These are phyloP conservation scores for Blastomyces gilchristii DNA, from an alignment of 2,329 filamentous ascomycete genomes.

Conservation along the genomic window DNA sequence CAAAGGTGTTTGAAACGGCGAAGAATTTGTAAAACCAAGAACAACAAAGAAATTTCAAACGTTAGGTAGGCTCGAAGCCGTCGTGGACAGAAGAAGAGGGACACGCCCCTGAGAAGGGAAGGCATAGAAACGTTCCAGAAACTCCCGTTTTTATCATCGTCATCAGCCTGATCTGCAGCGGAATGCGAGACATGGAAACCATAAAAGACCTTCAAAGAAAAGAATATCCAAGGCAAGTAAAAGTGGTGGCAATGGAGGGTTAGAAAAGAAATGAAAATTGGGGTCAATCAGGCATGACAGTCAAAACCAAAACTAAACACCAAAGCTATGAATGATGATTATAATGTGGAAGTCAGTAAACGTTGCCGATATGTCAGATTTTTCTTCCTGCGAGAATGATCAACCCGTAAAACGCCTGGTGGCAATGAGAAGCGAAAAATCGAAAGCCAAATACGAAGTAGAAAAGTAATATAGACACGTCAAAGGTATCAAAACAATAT, in stretches of 20 bases:
- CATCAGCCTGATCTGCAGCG: background rate
- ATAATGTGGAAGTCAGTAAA: background rate
- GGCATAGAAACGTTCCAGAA: background rate
- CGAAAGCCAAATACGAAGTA: background rate
- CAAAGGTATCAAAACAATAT: background rate
- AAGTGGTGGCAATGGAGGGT: background rate
- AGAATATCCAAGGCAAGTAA: background rate
- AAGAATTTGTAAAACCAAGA: background rate
- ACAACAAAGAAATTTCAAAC: background rate
- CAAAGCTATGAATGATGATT: constrained; percentile 7
- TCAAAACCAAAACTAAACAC: constrained; percentile 3
- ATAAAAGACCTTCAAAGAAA: background rate
- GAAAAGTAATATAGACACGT: background rate
- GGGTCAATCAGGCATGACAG: constrained; percentile 1
- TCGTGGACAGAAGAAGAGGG: background rate
- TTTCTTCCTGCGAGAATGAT: background rate
- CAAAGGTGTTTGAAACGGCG: background rate
- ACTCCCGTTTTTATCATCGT: constrained; percentile 1
- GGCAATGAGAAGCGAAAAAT: background rate
- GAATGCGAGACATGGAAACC: background rate
- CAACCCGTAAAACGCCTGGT: background rate
- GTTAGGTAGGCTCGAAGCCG: background rate
- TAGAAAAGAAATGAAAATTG: background rate
- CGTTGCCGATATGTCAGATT: background rate
- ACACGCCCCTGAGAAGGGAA: background rate